Conservation (phyloP, 1,139 yeast species). For the Taphrina communis region DNA sequence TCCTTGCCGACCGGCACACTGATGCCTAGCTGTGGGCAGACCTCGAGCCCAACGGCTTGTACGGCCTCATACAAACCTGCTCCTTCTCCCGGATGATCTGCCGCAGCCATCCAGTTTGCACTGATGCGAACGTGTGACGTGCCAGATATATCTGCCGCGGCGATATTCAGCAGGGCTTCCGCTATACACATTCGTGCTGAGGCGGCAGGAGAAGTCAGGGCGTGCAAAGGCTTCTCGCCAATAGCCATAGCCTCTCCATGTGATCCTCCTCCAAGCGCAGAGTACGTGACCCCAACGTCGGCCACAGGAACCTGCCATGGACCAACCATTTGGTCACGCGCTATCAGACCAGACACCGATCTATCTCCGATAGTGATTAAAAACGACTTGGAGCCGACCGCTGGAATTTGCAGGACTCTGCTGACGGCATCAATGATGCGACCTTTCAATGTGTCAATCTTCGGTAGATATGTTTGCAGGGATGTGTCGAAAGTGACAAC, state of each 20-base stretch:
- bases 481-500: conserved; percentile 56
- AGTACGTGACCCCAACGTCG: conserved; percentile 96
- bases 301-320: conserved; percentile 99
- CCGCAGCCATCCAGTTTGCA: conserved; percentile 99
- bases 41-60: conserved; percentile 90
- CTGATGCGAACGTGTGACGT: conserved; percentile 81
- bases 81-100: conserved; percentile 94
- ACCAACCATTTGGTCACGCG: conserved; percentile 98
- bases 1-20: conserved; percentile 98
- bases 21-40: conserved; percentile 91
- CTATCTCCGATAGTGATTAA: conserved; percentile 97
- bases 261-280: conserved; percentile 77
- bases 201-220: conserved; percentile 87
- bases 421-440: conserved; percentile 64
- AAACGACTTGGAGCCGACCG: conserved; percentile 95
- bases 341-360: conserved; percentile 92
- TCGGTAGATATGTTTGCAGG: conserved; percentile 53
- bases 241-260: conserved; percentile 97
- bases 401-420: conserved; percentile 85
- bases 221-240: conserved; percentile 95
- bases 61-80: conserved; percentile 95
- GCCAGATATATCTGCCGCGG: conserved; percentile 85
- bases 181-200: conserved; percentile 98
- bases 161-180: conserved; percentile 84
- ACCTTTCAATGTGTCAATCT: conserved; percentile 1